These are phyloP conservation scores for Periconia sp. DNA, from an alignment of 2,329 filamentous ascomycete species.

Conservation along the genomic window DNA sequence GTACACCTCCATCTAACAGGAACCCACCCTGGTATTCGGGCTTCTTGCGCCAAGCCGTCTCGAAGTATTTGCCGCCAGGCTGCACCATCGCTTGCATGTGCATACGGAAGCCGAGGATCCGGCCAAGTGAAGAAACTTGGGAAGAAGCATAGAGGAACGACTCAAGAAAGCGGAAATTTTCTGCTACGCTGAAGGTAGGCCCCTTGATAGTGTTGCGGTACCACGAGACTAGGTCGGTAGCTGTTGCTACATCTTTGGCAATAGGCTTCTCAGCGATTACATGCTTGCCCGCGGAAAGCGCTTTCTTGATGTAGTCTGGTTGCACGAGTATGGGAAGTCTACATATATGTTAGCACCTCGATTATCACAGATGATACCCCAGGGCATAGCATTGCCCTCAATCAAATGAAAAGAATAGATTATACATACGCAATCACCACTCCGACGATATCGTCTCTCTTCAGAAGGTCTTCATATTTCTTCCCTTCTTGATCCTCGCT, in stretches of 20 bases:
- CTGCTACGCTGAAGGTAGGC: conserved; percentile 61
- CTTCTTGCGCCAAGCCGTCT: conserved; percentile 68
- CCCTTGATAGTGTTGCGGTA: conserved; percentile 50
- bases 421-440: conserved; percentile 60
- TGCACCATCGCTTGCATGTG: conserved; percentile 54
- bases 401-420: conserved; percentile 1
- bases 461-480: conserved; percentile 59
- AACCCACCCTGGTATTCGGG: conserved; percentile 78
- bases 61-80: conserved; percentile 61
- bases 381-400: background rate
- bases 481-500: conserved; percentile 60
- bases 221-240: conserved; percentile 57
- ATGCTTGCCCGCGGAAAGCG: conserved; percentile 70
- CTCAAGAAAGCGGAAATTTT: conserved; percentile 73
- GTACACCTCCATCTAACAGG: conserved; percentile 76
- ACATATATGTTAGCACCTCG: conserved; percentile 4
- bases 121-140: conserved; percentile 60
- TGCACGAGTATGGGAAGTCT: conserved; percentile 68
- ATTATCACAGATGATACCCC: background rate
- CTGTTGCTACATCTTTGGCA: conserved; percentile 63
- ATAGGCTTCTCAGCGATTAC: conserved; percentile 74
- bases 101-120: conserved; percentile 61
- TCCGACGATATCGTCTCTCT: conserved; percentile 60
- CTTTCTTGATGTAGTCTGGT: conserved; percentile 63
- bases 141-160: conserved; percentile 60